Conservation (phyloP, 495 filamentous ascomycete species). For the Monascus purpureus region DNA sequence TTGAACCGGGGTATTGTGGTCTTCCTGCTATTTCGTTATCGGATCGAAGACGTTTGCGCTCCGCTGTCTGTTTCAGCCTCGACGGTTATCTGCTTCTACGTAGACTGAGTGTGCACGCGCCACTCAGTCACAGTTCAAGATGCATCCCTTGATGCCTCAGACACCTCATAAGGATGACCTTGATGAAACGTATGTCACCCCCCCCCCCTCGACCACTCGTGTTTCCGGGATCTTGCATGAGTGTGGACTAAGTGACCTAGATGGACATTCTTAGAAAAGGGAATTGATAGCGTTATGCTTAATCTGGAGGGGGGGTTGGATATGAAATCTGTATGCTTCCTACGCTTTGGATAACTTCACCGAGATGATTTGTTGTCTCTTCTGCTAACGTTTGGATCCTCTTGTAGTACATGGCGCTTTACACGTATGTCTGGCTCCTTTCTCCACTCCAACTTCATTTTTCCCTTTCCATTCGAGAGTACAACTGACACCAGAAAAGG, state of each 20-base stretch:
- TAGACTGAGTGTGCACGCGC: too few relatives aligned
- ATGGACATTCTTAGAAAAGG: slow-evolving; percentile 78
- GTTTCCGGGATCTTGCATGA: background rate
- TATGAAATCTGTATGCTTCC: slow-evolving; percentile 57
- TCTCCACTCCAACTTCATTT: slow-evolving; percentile 3
- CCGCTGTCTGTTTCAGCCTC: too few relatives aligned
- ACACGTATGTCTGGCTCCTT: slow-evolving; percentile 52
- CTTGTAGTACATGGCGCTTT: slow-evolving; percentile 85
- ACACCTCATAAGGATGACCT: slow-evolving; percentile 71
- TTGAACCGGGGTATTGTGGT: too few relatives aligned
- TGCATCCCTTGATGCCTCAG: slow-evolving; percentile 25
- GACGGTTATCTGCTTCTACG: too few relatives aligned
- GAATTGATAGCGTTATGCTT: slow-evolving; percentile 84
- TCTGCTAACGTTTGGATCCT: background rate
- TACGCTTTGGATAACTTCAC: background rate
- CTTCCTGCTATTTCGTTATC: too few relatives aligned
- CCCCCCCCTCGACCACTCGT: background rate
- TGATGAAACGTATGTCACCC: slow-evolving; percentile 55
- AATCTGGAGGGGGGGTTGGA: slow-evolving; percentile 85
- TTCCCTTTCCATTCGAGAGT: slow-evolving; percentile 2
- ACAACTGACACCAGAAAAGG: slow-evolving; percentile 27
- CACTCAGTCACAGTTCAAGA: slow-evolving; percentile 13
- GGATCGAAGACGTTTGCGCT: too few relatives aligned
- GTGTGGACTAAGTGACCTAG: slow-evolving; percentile 27
- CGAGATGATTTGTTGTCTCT: too few relatives aligned